These are phyloP conservation scores for Trichoderma semiorbis DNA, from an alignment of 2,329 filamentous ascomycete genomes.

Conservation along the genomic window DNA sequence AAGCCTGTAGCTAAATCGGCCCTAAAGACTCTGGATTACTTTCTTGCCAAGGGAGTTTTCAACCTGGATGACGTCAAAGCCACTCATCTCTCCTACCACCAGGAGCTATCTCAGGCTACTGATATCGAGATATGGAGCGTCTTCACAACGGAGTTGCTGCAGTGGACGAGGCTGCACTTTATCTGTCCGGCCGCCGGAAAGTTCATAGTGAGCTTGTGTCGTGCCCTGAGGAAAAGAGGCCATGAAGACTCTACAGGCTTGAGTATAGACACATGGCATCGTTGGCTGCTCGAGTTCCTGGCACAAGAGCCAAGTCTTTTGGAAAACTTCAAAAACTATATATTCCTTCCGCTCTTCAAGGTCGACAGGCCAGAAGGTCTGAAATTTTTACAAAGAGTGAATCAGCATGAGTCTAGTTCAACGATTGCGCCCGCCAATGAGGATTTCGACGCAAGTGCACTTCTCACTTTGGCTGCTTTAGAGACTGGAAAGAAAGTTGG, in stretches of 20 bases:
- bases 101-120: conserved; percentile 20
- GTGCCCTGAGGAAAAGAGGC: conserved; percentile 38
- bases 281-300: conserved; percentile 53
- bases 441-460: conserved; percentile 50
- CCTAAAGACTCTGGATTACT: conserved; percentile 63
- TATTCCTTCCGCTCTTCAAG: conserved; percentile 61
- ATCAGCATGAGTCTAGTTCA: conserved; percentile 45
- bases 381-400: conserved; percentile 56
- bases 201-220: conserved; percentile 56
- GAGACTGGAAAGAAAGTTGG: conserved; percentile 69
- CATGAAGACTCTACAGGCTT: conserved; percentile 26
- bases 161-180: conserved; percentile 56
- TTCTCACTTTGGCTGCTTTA: conserved; percentile 63
- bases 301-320: conserved; percentile 48
- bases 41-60: conserved; percentile 59
- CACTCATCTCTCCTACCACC: conserved; percentile 41
- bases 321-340: conserved; percentile 62
- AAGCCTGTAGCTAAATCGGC: conserved; percentile 67
- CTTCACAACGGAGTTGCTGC: conserved; percentile 47
- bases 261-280: conserved; percentile 48
- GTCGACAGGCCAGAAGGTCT: conserved; percentile 51
- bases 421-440: conserved; percentile 39
- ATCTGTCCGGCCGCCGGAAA: conserved; percentile 60
- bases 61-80: conserved; percentile 43
- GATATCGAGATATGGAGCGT: conserved; percentile 45